A percentile compares a stretch with the other conserved stretches of the same genome.
Conservation (phyloP, 768 basidiomycete genomes). For the Tricholoma flavovirens region DNA sequence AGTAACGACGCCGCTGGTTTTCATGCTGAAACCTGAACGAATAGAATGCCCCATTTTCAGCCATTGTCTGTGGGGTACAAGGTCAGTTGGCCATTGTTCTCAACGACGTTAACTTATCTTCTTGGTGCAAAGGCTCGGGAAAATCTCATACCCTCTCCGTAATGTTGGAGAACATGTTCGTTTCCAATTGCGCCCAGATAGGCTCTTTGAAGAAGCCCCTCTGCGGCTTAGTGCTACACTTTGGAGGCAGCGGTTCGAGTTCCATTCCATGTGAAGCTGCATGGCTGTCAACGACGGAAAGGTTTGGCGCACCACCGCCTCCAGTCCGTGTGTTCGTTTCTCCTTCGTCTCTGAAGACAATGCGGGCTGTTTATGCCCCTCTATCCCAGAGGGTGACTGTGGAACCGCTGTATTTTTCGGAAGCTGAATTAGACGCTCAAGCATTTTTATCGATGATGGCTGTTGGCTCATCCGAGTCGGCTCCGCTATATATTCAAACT, state of each 20-base stretch:
- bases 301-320: conserved; percentile 25
- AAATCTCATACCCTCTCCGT: conserved; percentile 71
- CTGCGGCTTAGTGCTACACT: conserved; percentile 61
- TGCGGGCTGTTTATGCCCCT: conserved; percentile 49
- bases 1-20: not conserved
- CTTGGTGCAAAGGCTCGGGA: conserved; percentile 44
- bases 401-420: conserved; percentile 47
- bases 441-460: conserved; percentile 77
- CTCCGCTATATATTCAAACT: conserved; percentile 66
- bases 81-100: conserved; percentile 18
- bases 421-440: conserved; percentile 59
- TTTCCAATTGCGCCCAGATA: conserved; percentile 42
- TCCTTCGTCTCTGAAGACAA: conserved; percentile 53
- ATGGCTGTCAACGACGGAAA: conserved; percentile 41
- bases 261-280: conserved; percentile 63
- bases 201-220: conserved; percentile 52
- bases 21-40: not conserved
- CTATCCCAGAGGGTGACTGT: conserved; percentile 46
- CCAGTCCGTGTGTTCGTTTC: conserved; percentile 52
- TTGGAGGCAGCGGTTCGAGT: conserved; percentile 57
- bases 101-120: not conserved
- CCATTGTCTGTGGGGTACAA: conserved; percentile 72
- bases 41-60: conserved; percentile 71
- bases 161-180: conserved; percentile 64
- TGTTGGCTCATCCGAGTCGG: conserved; percentile 50